Base-by-base conservation (phyloP, 306 rosid genomes). In the Nissolia schottii region DNA sequence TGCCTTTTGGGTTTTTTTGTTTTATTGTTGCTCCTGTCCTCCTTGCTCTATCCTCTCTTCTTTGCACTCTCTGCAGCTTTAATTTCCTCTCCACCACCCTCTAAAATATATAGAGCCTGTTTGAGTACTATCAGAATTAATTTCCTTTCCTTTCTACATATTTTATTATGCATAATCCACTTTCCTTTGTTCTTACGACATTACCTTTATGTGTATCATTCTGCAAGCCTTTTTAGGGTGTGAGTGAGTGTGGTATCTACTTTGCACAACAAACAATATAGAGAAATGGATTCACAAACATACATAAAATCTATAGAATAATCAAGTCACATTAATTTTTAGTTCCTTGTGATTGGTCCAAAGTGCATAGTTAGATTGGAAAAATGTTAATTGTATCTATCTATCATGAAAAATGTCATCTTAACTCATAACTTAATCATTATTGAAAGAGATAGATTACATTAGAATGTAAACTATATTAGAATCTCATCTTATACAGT, bases 171-270 rank as follows among this genome's bases (percentile, higher is more conserved):
- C n/a, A n/a, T n/a, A n/a, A n/a, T 81, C 67, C 49, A 67, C 89
- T 92, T 92, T 89, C 87, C 96, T 89, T 87, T 89, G 84, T 85
- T 85, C 92, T 80, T 85, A 92, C 92, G 94, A 83, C 89, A 81
- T 81, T 80, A 82, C 82, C 74, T 75, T 70, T 73, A 37, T 81
- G 77, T 83, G 70, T 41, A 56, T 79, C 40, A 60, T 73, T 80
- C 74, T 67, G 1, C 10, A 6, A 75, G 85, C 93, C n/a, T n/a
- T 86, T 82, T 90, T 84, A 77, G 82, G 83, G 66, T 59, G 76
- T 64, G 69, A 82, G 66, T 59, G 76, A 59, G 69, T 64, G 74
- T 56, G 71, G 71, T n/a, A 11, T 71, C 25, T 29, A 68, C 23
- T 41, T 75, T 65, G 34, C 23, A 64, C 45, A 54, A 43, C 41